Evolutionary conservation across 1,284 basidiomycete species (phyloP), one percentile per base, ranked within the genome.

Genomic region (Paramarasmius palmivorus): DNA sequence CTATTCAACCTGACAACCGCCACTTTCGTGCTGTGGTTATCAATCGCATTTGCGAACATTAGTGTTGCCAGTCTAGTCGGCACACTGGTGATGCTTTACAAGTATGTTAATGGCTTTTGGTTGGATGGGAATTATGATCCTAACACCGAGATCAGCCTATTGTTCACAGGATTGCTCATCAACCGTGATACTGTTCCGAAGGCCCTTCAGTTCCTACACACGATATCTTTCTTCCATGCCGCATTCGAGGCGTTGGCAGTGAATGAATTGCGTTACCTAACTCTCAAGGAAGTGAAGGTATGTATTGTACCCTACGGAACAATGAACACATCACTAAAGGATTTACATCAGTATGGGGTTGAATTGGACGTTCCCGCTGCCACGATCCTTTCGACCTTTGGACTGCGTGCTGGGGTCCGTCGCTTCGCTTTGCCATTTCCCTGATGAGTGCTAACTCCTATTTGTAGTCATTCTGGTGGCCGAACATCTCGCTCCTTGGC

Each of bases 201-300:
- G 0, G 78, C 76, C 36, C 75, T 96, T 46, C 84, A 83, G 54
- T 97, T 93, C 92, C 74, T 98, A 58, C 90, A 93, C 66, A 93
- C 90, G 1, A 67, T 93, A 12, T 96, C 93, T 2, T 98, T 98
- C 81, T 98, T 97, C 87, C 96, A 98, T 72, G 95, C 96, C n/a
- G 96, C 92, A 0, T 98, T 94, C 65, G 96, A 99, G 73, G 94
- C 92, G 1, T 80, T 99, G 25, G 87, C 95, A 22, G 95, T 98
- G 55, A 98, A 98, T 68, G 95, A 99, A 71, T 75, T 99, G 50
- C 79, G 95, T 45, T 97, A 95, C 69, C 75, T 98, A n/a, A 90
- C 93, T 63, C 75, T 98, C 49, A 93, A 92, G 65, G 92, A 98
- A 70, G 81, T 86, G 63, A 90, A 92, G 79, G 91, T 92, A 82